A percentile compares a stretch with the other conserved stretches of the same genome.
phyloP scores from a whole-genome alignment of 371 early-diverging fungal species.

The Cokeromyces recurvatus region DNA sequence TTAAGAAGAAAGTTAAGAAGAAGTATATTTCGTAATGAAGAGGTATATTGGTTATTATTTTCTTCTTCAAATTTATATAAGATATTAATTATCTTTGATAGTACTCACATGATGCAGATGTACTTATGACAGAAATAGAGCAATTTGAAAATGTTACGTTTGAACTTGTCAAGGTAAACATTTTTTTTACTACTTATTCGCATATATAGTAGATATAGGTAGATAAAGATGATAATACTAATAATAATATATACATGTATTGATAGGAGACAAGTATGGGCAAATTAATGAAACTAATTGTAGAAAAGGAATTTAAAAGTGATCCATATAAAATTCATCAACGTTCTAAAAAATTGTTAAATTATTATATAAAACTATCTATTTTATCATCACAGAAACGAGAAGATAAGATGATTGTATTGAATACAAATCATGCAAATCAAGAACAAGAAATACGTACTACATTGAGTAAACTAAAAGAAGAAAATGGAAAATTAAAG shows the following conservation, averaged over 20 bases:
- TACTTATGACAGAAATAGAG: slow-evolving; percentile 34
- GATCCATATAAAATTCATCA: slow-evolving; percentile 29
- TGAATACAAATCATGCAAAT: slow-evolving; percentile 32
- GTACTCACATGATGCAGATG: slow-evolving; percentile 30
- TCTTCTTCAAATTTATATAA: too few relatives aligned
- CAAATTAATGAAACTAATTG: slow-evolving; percentile 37
- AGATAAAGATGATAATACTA: neutral
- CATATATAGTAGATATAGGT: too few relatives aligned
- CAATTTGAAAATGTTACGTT: slow-evolving; percentile 37
- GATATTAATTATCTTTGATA: neutral
- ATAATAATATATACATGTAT: neutral
- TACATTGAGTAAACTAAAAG: slow-evolving; percentile 29
- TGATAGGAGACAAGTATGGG: slow-evolving; percentile 47
- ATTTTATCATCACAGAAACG: slow-evolving; percentile 22
- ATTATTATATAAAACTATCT: slow-evolving; percentile 28
- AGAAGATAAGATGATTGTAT: slow-evolving; percentile 19
- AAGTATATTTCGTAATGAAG: slow-evolving; percentile 32
- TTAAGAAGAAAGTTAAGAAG: slow-evolving; percentile 33
- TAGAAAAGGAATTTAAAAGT: slow-evolving; percentile 27
- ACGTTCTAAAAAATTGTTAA: slow-evolving; percentile 28
- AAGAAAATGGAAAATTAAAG: slow-evolving; percentile 34
- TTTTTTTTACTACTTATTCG: neutral
- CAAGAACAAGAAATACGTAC: slow-evolving; percentile 41
- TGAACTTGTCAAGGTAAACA: slow-evolving; percentile 39
- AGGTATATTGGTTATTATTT: too few relatives aligned